Percentiles rank a stretch among this genome's conserved stretches.
phyloP scores from a whole-genome alignment of 208 protist species.

The Lotmaria passim region DNA sequence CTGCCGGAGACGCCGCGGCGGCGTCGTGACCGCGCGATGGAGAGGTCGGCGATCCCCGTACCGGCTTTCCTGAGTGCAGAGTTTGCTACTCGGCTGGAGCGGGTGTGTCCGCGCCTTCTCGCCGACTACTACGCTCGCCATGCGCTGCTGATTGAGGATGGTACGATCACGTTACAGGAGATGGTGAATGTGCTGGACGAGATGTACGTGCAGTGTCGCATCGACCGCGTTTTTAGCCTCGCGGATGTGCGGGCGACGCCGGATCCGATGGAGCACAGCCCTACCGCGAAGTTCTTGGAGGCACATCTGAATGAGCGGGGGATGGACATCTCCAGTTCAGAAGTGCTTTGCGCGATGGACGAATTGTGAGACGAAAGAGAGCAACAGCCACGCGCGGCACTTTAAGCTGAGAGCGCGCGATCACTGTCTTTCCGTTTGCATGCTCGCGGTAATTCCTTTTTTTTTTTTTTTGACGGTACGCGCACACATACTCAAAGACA shows the following conservation, averaged over 20 bases:
- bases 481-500: no score
- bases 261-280: conserved; percentile 27
- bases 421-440: no score
- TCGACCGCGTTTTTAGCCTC: conserved; percentile 53
- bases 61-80: conserved; percentile 52
- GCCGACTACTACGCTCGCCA: conserved; percentile 68
- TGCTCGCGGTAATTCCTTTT: no score
- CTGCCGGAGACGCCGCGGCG: conserved; percentile 65
- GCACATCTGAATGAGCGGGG: conserved; percentile 41
- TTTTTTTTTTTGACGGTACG: no score
- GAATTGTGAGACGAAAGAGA: not conserved
- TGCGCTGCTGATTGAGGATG: conserved; percentile 72
- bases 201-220: conserved; percentile 64
- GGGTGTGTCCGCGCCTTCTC: conserved; percentile 52
- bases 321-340: conserved; percentile 29
- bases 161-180: conserved; percentile 85
- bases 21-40: conserved; percentile 64
- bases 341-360: conserved; percentile 5
- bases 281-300: conserved; percentile 33
- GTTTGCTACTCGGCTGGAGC: conserved; percentile 70
- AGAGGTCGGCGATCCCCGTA: conserved; percentile 63
- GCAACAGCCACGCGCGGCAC: no score
- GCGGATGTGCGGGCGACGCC: conserved; percentile 55
- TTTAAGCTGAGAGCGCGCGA: no score
- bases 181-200: conserved; percentile 87